Evolutionary conservation across 2,329 filamentous ascomycete species (phyloP).

Genomic region (Epichloe scottii): DNA sequence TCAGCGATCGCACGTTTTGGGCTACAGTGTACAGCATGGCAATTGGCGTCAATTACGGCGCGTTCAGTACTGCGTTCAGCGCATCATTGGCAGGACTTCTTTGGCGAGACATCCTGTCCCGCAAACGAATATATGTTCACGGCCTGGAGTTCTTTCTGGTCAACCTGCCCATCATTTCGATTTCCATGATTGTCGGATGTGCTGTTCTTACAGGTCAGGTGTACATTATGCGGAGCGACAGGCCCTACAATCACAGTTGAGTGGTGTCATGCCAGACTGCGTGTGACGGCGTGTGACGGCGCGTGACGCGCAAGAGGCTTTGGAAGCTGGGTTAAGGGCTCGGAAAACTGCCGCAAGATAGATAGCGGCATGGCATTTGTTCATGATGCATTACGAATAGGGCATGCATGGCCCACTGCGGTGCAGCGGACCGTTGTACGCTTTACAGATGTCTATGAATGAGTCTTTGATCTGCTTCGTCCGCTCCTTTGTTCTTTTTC

Average conservation of each 20-base stretch:
- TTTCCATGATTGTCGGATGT: slow-evolving; percentile 53
- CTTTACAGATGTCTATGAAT: background rate
- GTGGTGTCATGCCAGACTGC: background rate
- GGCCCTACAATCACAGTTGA: slow-evolving; percentile 4
- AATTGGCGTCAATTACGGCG: slow-evolving; percentile 61
- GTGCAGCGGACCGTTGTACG: background rate
- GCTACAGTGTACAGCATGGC: slow-evolving; percentile 65
- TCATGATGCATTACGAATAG: too few species aligned
- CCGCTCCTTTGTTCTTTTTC: too few species aligned
- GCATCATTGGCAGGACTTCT: slow-evolving; percentile 59
- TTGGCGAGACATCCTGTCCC: slow-evolving; percentile 56
- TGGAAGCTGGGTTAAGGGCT: background rate
- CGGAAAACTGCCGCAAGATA: background rate
- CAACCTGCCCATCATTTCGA: slow-evolving; percentile 59
- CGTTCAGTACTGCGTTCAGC: slow-evolving; percentile 60
- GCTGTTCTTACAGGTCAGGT: slow-evolving; percentile 50
- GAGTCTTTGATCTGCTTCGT: too few species aligned
- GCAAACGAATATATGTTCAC: slow-evolving; percentile 55
- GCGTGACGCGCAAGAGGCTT: background rate
- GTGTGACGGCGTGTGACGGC: too few species aligned
- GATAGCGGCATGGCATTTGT: background rate
- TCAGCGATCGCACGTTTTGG: slow-evolving; percentile 57
- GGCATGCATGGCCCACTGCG: background rate
- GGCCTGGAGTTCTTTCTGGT: slow-evolving; percentile 53
- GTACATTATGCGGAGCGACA: slow-evolving; percentile 33